phyloP scores from a whole-genome alignment of 768 basidiomycete genomes.

The Trametopsis cervina region DNA sequence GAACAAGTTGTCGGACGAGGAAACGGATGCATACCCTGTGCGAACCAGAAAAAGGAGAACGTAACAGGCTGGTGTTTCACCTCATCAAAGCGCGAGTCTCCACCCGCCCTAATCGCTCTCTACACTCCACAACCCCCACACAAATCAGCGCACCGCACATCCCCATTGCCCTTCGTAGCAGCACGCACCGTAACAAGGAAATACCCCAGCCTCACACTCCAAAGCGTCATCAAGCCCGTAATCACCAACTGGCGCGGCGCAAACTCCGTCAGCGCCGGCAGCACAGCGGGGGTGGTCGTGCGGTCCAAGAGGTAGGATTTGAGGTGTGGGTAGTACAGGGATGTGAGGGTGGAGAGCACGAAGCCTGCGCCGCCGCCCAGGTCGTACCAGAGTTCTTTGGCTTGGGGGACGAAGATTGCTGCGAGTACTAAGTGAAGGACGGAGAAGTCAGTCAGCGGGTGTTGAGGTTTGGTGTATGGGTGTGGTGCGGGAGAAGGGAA shows the following conservation, averaged over 20 bases:
- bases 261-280: constrained; percentile 40
- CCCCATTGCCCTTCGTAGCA: constrained; percentile 16
- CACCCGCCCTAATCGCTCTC: constrained; percentile 46
- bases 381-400: constrained; percentile 63
- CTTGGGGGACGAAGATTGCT: constrained; percentile 54
- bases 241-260: constrained; percentile 57
- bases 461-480: neutral
- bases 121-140: no score
- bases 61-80: constrained; percentile 39
- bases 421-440: constrained; percentile 37
- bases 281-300: constrained; percentile 22
- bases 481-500: no score
- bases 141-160: constrained; percentile 18
- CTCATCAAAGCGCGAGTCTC: constrained; percentile 60
- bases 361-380: constrained; percentile 61
- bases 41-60: constrained; percentile 59
- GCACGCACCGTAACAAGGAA: constrained; percentile 47
- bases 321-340: constrained; percentile 55
- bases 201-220: constrained; percentile 55
- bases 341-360: constrained; percentile 51
- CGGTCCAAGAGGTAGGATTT: constrained; percentile 41
- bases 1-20: neutral
- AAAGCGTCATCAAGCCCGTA: constrained; percentile 48
- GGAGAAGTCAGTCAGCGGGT: constrained; percentile 8
- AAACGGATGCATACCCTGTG: constrained; percentile 36